Conservation (phyloP, 139 green algal genomes). For the Chlorella sp. region DNA sequence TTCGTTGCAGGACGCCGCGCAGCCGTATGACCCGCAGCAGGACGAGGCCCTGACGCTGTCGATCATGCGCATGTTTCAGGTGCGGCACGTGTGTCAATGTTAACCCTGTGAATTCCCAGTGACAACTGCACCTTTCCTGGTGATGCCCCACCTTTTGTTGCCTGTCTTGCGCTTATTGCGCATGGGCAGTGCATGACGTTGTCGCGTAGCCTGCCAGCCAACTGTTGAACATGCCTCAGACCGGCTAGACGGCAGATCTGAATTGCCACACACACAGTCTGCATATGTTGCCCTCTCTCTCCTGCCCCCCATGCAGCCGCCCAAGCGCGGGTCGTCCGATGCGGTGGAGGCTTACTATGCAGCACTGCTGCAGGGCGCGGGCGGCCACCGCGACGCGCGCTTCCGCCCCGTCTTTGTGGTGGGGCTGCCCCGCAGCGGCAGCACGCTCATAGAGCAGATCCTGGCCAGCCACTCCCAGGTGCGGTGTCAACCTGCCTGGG, state of each 20-base stretch:
- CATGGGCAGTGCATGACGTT: no score
- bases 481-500: slow-evolving; percentile 24
- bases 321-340: slow-evolving; percentile 1
- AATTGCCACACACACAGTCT: no score
- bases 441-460: slow-evolving; percentile 82
- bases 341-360: slow-evolving; percentile 5
- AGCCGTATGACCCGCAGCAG: slow-evolving; percentile 1
- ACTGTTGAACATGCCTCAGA: no score
- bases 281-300: background rate
- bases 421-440: slow-evolving; percentile 77
- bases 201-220: no score
- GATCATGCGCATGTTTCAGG: slow-evolving; percentile 27
- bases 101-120: no score
- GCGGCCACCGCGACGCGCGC: background rate
- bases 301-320: background rate
- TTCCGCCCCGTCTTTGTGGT: slow-evolving; percentile 74
- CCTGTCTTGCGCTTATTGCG: no score
- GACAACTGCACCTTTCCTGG: no score
- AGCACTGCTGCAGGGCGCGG: slow-evolving; percentile 8
- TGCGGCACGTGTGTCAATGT: no score
- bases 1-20: slow-evolving; percentile 29
- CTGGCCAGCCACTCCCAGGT: slow-evolving; percentile 63
- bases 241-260: no score
- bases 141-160: no score
- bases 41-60: slow-evolving; percentile 21